Evolutionary conservation across 495 filamentous ascomycete species (phyloP), one percentile per base, ranked within the genome.

Genomic region (Margaritispora aquatica): DNA sequence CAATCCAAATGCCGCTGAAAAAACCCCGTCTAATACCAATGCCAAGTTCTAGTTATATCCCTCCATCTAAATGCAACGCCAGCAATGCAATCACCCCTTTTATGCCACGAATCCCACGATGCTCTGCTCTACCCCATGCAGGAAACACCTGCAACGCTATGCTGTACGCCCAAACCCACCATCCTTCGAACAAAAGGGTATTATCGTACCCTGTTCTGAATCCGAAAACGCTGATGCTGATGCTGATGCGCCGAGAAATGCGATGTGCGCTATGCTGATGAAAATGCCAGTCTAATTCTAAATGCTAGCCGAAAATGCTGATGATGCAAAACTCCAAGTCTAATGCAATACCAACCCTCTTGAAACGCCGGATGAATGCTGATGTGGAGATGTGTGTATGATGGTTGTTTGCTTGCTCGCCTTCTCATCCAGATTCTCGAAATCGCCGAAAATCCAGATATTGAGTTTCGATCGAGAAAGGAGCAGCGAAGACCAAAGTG

Each of bases 291-390:
- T n/a, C n/a, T n/a, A n/a, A n/a, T n/a, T n/a, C n/a, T n/a, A n/a
- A n/a, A n/a, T n/a, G n/a, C n/a, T n/a, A n/a, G n/a, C n/a, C n/a
- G 54, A 62, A 62, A 57, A 56, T 47, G 54, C 34, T 47, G 24
- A 24, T 51, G 55, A 36, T 49, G 24, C 36, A 52, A 51, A 50
- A 58, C 55, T 26, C 60, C 60, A 21, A 50, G 9, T 48, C 36
- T 48, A 44, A 58, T 58, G 60, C 54, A 22, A 13, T 29, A 44
- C 5, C 11, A 26, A 44, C 62, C 62, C 57, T 64, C 62, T 64
- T 64, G 24, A 48, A 64, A 64, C 62, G 62, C 57, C 62, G 62
- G 54, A 53, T 15, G 17, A 31, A 49, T 48, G 50, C 8, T 41
- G 44, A 10, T 44, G 38, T 44, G 10, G 11, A 44, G 38, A 8